Percentiles rank a stretch among this genome's conserved stretches.
These are phyloP conservation scores for Nadsonia commutata DNA, from an alignment of 1,139 yeast genomes.

Conservation along the genomic window DNA sequence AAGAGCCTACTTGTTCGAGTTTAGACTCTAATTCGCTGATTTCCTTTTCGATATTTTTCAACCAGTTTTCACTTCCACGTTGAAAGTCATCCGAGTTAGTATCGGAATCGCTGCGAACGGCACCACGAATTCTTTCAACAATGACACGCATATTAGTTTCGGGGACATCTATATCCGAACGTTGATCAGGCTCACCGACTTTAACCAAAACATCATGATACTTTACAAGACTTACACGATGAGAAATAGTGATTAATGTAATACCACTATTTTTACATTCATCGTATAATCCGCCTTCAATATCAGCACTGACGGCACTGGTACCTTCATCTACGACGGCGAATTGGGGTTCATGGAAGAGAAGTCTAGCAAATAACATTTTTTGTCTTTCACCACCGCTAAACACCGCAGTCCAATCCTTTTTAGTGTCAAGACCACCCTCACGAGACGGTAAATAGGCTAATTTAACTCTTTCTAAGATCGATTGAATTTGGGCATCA, in stretches of 20 bases:
- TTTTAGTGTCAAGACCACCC: constrained; percentile 44
- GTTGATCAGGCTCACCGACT: constrained; percentile 40
- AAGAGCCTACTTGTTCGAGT: constrained; percentile 18
- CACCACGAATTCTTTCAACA: constrained; percentile 1
- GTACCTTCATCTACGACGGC: constrained; percentile 88
- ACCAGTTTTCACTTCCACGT: constrained; percentile 1
- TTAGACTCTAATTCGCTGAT: constrained; percentile 19
- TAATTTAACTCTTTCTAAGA: constrained; percentile 61
- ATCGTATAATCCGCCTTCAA: constrained; percentile 79
- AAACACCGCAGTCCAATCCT: constrained; percentile 82
- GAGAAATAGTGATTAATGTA: constrained; percentile 72
- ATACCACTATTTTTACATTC: constrained; percentile 53
- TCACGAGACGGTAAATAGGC: constrained; percentile 60
- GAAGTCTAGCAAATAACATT: constrained; percentile 73
- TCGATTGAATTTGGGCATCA: constrained; percentile 55
- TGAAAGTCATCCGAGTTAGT: too few species aligned
- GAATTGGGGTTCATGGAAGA: constrained; percentile 68
- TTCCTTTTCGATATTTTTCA: constrained; percentile 22
- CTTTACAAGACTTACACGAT: constrained; percentile 71
- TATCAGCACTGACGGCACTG: constrained; percentile 83
- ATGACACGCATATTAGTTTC: constrained; percentile 6
- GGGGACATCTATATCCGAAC: constrained; percentile 30
- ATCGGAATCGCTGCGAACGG: background rate
- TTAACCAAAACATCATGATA: constrained; percentile 59
- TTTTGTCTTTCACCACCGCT: constrained; percentile 96